These are phyloP conservation scores for Yamadazyma tumulicola DNA, from an alignment of 805 yeast genomes.

Conservation along the genomic window DNA sequence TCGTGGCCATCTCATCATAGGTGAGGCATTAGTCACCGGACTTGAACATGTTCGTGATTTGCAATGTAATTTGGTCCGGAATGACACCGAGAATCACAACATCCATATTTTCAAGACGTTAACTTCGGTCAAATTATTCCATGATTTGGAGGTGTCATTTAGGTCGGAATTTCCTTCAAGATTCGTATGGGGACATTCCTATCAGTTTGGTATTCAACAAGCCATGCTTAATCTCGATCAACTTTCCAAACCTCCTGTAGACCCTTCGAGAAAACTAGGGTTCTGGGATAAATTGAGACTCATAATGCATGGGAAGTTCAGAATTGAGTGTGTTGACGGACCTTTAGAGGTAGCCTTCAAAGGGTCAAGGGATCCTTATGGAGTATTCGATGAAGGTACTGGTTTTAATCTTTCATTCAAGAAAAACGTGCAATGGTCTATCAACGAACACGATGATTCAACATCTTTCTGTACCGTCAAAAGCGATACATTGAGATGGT, in stretches of 20 bases:
- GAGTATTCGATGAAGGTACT: constrained; percentile 58
- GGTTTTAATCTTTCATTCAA: constrained; percentile 78
- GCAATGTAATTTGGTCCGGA: constrained; percentile 6
- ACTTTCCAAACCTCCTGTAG: constrained; percentile 86
- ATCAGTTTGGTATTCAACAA: constrained; percentile 81
- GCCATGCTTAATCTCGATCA: constrained; percentile 73
- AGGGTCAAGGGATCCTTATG: constrained; percentile 79
- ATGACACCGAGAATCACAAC: constrained; percentile 39
- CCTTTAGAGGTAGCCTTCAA: constrained; percentile 57
- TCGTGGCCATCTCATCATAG: constrained; percentile 64
- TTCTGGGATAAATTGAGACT: constrained; percentile 89
- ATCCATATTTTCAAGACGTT: constrained; percentile 71
- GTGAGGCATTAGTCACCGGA: constrained; percentile 57
- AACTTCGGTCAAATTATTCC: constrained; percentile 68
- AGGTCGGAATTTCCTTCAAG: constrained; percentile 57
- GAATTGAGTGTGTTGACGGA: constrained; percentile 28
- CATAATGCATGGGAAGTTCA: constrained; percentile 68
- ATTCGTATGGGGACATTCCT: constrained; percentile 81
- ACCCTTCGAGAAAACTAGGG: constrained; percentile 80
- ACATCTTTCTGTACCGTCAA: constrained; percentile 59
- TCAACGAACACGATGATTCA: constrained; percentile 70
- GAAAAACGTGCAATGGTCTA: constrained; percentile 52
- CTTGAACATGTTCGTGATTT: constrained; percentile 49
- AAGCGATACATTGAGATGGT: constrained; percentile 62
- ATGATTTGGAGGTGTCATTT: constrained; percentile 55